These are phyloP conservation scores for Amphicarpaea edgeworthii DNA, from an alignment of 306 rosid genomes.

Conservation along the genomic window DNA sequence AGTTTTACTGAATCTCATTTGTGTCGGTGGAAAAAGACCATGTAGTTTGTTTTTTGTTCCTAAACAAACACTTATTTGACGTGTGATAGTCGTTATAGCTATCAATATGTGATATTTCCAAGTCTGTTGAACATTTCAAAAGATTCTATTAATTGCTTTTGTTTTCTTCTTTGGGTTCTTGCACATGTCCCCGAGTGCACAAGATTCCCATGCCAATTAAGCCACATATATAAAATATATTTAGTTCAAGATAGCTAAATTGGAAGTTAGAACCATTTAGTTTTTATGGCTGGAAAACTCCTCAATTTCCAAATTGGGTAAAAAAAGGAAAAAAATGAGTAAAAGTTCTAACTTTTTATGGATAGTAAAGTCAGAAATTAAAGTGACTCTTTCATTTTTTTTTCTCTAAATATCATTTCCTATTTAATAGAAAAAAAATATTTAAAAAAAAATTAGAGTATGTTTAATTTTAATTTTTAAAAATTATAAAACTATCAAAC, in stretches of 20 bases:
- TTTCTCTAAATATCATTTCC: not conserved
- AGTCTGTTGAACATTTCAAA: slow-evolving; percentile 38
- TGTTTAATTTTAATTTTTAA: too few species aligned
- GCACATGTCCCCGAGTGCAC: slow-evolving; percentile 14
- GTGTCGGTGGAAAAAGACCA: slow-evolving; percentile 49
- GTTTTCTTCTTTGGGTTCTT: slow-evolving; percentile 38
- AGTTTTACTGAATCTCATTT: slow-evolving; percentile 32
- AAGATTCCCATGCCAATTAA: slow-evolving; percentile 47
- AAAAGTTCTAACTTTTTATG: not conserved
- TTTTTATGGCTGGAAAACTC: not conserved
- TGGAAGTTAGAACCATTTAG: not conserved
- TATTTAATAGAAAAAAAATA: too few species aligned
- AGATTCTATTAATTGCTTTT: slow-evolving; percentile 12
- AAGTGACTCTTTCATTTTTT: not conserved
- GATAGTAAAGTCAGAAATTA: not conserved
- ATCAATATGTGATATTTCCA: slow-evolving; percentile 9
- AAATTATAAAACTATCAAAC: too few species aligned
- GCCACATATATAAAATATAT: not conserved
- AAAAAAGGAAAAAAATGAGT: not conserved
- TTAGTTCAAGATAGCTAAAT: slow-evolving; percentile 12
- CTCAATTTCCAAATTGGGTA: not conserved
- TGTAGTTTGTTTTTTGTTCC: slow-evolving; percentile 32
- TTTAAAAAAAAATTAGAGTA: too few species aligned
- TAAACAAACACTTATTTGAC: slow-evolving; percentile 33
- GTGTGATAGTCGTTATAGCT: slow-evolving; percentile 42